Evolutionary conservation across 805 yeast species (phyloP), one percentile per base, ranked within the genome.

Genomic region (Maudiozyma turicensis): DNA sequence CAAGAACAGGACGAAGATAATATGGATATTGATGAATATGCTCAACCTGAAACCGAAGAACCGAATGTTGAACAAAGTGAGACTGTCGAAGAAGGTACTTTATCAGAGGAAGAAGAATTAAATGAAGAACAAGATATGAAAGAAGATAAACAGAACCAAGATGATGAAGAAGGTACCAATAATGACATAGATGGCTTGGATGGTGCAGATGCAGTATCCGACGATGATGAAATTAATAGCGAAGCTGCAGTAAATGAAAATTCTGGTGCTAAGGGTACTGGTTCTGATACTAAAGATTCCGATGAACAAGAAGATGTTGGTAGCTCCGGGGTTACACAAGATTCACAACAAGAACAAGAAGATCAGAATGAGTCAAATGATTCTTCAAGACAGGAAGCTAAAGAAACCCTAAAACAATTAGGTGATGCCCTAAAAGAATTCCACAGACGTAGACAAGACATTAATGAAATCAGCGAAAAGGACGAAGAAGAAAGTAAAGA

Each of bases 401-500:
- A 77, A 50, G 89, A 88, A 58, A 80, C 95, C 0, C 72, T 91
- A 67, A 86, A 86, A 63, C 89, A 89, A 62, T 74, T 93, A 11
- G 98, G 99, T 47, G 97, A 90, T 66, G 79, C 95, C 1, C 64
- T 90, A 69, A 86, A 91, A 58, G 96, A 90, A 61, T 91, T 85
- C 69, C 95, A 91, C 63, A 84, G 87, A 62, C 84, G 96, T 58
- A 81, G 85, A 54, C 88, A 86, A 64, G 96, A 89, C 57, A 91
- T 93, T 52, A 74, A 82, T 55, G 90, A 86, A 54, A 79, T 86
- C 8, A 67, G 76, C 3, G 68, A 71, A 34, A 68, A 68, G 29
- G 78, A 76, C 46, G 80, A 79, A 40, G 71, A 71, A 31, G 71
- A 75, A 43, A 69, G 66, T 28, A 65, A 60, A 5, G 52, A 63